Conservation (phyloP, 441 rosid species). For the California macrophylla region DNA sequence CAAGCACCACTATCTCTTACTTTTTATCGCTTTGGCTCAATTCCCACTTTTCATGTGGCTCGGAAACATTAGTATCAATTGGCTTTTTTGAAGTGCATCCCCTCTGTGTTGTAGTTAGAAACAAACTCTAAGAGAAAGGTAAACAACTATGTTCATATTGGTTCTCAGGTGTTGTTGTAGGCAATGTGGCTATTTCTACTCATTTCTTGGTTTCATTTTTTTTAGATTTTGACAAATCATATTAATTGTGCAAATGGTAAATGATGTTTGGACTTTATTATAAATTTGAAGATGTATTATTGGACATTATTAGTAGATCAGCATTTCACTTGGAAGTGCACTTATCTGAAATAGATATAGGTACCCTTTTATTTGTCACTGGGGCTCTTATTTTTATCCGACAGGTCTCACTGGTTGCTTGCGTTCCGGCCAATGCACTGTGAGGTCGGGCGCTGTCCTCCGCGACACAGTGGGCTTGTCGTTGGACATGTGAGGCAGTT, state of each 20-base stretch:
- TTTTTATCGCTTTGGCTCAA: conserved; percentile 75
- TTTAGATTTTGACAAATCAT: not conserved
- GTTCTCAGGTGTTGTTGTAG: not conserved
- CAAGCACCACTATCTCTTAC: conserved; percentile 72
- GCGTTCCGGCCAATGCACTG: conserved; percentile 25
- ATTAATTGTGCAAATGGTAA: not conserved
- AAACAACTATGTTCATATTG: not conserved
- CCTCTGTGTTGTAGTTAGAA: conserved; percentile 25
- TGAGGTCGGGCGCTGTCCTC: conserved; percentile 36
- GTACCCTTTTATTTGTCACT: not conserved
- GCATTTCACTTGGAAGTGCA: not conserved
- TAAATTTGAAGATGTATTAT: not conserved
- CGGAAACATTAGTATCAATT: conserved; percentile 71
- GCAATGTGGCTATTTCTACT: not conserved
- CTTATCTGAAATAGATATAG: not conserved
- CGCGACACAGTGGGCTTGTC: conserved; percentile 31
- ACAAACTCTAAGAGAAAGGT: conserved; percentile 1
- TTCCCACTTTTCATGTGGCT: conserved; percentile 77
- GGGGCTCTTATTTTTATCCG: too few relatives aligned
- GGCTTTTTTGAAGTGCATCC: conserved; percentile 29
- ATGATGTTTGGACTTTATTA: not conserved
- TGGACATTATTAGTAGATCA: not conserved
- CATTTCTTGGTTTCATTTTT: not conserved
- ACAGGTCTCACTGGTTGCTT: not conserved
- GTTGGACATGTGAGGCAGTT: conserved; percentile 37